Evolutionary conservation across 1,284 basidiomycete species (phyloP).

Genomic region (Melanopsichium pennsylvanicum): DNA sequence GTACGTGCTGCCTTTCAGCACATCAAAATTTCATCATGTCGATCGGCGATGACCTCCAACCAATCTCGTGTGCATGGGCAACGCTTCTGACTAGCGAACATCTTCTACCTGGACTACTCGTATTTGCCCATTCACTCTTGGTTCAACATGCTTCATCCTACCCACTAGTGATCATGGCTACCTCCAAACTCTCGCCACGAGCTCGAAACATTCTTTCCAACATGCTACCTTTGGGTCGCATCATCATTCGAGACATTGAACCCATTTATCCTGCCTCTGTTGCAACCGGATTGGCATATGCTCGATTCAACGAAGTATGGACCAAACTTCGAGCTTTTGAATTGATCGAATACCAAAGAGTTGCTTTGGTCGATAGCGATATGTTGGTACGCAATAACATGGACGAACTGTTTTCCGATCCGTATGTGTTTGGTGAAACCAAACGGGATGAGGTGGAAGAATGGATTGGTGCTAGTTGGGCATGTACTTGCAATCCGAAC

Average conservation of each 20-base stretch:
- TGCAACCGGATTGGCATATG: conserved; percentile 27
- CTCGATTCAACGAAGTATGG: conserved; percentile 61
- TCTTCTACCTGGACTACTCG: conserved; percentile 52
- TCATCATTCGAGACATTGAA: conserved; percentile 41
- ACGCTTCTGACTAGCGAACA: conserved; percentile 57
- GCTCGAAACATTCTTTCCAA: conserved; percentile 24
- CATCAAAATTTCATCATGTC: conserved; percentile 7
- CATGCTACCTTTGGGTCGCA: conserved; percentile 20
- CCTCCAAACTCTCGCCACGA: conserved; percentile 29
- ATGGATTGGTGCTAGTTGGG: conserved; percentile 82
- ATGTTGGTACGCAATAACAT: conserved; percentile 88
- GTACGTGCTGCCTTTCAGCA: too few species aligned
- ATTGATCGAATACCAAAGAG: conserved; percentile 70
- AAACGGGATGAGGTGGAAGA: conserved; percentile 69
- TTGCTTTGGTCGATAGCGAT: conserved; percentile 87
- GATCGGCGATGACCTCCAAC: conserved; percentile 11
- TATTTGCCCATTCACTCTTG: conserved; percentile 52
- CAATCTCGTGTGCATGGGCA: conserved; percentile 44
- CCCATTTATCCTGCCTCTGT: conserved; percentile 29
- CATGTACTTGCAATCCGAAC: conserved; percentile 91
- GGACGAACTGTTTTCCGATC: conserved; percentile 80
- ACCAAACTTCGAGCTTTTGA: conserved; percentile 63
- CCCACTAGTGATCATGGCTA: conserved; percentile 56
- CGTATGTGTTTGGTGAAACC: conserved; percentile 60
- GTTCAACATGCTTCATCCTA: conserved; percentile 35